Evolutionary conservation across 1,139 yeast genomes (phyloP), one percentile per base, ranked within the genome.

Genomic region (Kazachstania sp.): DNA sequence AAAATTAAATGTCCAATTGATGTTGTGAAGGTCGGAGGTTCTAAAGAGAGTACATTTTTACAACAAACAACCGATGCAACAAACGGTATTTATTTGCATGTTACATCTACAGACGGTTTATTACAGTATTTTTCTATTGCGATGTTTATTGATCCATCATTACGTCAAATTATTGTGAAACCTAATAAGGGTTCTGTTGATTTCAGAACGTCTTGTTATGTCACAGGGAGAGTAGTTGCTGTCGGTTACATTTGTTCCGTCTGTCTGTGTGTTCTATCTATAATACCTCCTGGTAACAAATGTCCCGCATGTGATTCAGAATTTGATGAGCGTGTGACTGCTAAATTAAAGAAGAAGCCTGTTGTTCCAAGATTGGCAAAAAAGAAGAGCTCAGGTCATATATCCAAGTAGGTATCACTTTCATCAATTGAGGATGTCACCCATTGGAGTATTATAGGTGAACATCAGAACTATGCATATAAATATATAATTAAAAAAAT

Each of bases 1-100:
- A 88, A 88, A 65, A 78, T 86, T 82, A 83, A 82, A 59, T 80
- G 92, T 12, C 86, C 96, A 2, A 81, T 92, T 15, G 97, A 94
- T 64, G 88, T 90, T 18, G 90, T 94, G 51, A 88, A 90, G 61
- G 70, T 94, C 43, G 92, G 92, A 1, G 67, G 67, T 13, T 49
- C 53, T 18, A 71, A 72, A 15, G 77, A 81, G 54, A 83, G 95
- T 2, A 85, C 95, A 1, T 90, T 88, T 60, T 67, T 94, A 49
- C 98, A 94, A 61, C 98, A 94, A 63, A 97, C 98, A 0, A 78
- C 95, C 0, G 98, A 94, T 68, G 92, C 96, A 13, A 92, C 98
- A 0, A 79, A 82, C 53, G 99, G 99, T 3, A 81, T 88, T 1
- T 94, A 90, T 61, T 72, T 90, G 54, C 83, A 78, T 51, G 75